Evolutionary conservation across 225 moss, liverwort and hornwort genomes (phyloP).

Genomic region (Physcomitrium patens): DNA sequence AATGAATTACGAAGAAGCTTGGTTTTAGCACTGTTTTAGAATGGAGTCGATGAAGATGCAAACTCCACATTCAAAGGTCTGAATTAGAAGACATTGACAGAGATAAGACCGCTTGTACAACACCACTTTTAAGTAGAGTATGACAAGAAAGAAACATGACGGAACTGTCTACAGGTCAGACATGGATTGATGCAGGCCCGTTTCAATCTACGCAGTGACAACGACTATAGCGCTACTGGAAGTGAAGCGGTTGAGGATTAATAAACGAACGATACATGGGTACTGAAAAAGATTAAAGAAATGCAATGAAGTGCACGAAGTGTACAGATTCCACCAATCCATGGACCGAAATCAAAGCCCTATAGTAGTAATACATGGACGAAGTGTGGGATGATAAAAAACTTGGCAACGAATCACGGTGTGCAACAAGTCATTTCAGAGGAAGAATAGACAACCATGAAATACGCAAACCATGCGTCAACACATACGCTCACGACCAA

Average conservation of each 20-base stretch:
- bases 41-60: not conserved
- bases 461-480: slow-evolving; percentile 17
- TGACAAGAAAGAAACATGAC: too few species aligned
- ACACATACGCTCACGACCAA: slow-evolving; percentile 4
- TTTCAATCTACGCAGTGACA: not conserved
- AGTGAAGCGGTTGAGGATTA: slow-evolving; percentile 8
- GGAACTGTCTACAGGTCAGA: too few species aligned
- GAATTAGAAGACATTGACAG: too few species aligned
- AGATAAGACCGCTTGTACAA: slow-evolving; percentile 3
- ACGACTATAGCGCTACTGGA: not conserved
- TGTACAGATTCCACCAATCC: slow-evolving; percentile 17
- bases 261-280: slow-evolving; percentile 7
- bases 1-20: too few species aligned
- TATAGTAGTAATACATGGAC: not conserved
- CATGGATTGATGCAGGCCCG: not conserved
- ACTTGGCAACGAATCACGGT: slow-evolving; percentile 3
- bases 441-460: slow-evolving; percentile 5
- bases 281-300: not conserved
- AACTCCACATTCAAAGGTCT: too few species aligned
- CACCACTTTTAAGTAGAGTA: not conserved
- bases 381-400: slow-evolving; percentile 6
- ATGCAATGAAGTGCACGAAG: slow-evolving; percentile 21
- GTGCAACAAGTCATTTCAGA: not conserved
- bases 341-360: slow-evolving; percentile 6
- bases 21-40: too few species aligned